These are phyloP conservation scores for Coemansia sp. DNA, from an alignment of 192 early-diverging fungal genomes.

Conservation along the genomic window DNA sequence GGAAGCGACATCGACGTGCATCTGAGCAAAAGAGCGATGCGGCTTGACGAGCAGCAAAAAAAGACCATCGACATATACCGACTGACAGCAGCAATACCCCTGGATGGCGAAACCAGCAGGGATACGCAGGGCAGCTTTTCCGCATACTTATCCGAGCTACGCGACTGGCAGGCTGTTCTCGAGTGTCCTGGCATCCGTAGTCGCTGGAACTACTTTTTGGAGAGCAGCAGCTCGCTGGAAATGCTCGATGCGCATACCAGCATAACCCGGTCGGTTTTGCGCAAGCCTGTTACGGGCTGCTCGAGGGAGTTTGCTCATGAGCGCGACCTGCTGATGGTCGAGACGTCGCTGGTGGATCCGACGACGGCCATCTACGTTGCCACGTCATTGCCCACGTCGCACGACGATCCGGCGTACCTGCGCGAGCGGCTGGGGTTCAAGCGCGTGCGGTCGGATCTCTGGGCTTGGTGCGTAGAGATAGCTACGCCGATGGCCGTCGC, in stretches of 20 bases:
- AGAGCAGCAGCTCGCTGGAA: conserved; percentile 31
- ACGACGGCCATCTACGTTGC: conserved; percentile 49
- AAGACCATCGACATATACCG: conserved; percentile 31
- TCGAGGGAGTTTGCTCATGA: conserved; percentile 31
- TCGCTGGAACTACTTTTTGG: conserved; percentile 48
- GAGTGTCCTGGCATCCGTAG: conserved; percentile 50
- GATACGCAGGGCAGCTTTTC: conserved; percentile 48
- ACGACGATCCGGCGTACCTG: conserved; percentile 45
- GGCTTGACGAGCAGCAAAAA: background rate
- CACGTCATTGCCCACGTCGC: conserved; percentile 36
- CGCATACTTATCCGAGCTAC: conserved; percentile 44
- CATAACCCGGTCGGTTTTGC: conserved; percentile 33
- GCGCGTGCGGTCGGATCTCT: conserved; percentile 33
- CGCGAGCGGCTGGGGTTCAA: conserved; percentile 18
- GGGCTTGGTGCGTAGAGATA: conserved; percentile 54
- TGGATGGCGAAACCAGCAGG: conserved; percentile 33
- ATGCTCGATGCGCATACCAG: conserved; percentile 49
- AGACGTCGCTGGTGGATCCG: conserved; percentile 51
- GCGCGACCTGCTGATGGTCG: conserved; percentile 48
- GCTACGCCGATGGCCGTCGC: conserved; percentile 30
- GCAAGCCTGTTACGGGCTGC: conserved; percentile 41
- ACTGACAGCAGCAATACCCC: conserved; percentile 42
- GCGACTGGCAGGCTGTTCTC: conserved; percentile 52
- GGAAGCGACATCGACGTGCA: conserved; percentile 48
- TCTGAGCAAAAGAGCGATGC: conserved; percentile 14